Conservation (phyloP, 345 rosid genomes). For the Hypericum androsaemum region DNA sequence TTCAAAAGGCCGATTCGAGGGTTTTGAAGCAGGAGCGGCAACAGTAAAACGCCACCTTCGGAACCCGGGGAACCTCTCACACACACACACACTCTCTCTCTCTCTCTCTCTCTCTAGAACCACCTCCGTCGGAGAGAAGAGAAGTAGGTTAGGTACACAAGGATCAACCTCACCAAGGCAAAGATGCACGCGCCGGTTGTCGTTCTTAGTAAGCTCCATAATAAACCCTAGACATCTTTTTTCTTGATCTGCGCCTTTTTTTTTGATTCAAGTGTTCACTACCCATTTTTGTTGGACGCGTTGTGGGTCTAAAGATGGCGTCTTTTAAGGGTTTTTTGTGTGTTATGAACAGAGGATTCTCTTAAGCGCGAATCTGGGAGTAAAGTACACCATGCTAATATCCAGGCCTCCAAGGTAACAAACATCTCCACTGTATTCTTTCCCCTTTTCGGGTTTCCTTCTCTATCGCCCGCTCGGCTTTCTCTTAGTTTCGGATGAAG, state of each 20-base stretch:
- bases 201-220: conserved; percentile 56
- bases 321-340: background rate
- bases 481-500: too few relatives aligned
- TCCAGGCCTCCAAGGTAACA: conserved; percentile 73
- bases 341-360: conserved; percentile 65
- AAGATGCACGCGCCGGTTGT: conserved; percentile 72
- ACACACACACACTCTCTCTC: too few relatives aligned
- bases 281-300: background rate
- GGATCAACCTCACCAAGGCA: background rate
- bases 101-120: too few relatives aligned
- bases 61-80: too few relatives aligned
- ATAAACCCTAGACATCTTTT: background rate
- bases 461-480: background rate
- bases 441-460: background rate
- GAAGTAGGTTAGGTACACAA: too few relatives aligned
- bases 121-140: too few relatives aligned
- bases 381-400: conserved; percentile 87
- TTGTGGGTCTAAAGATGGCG: background rate
- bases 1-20: too few relatives aligned
- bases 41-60: too few relatives aligned
- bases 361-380: conserved; percentile 87
- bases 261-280: background rate
- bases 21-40: too few relatives aligned
- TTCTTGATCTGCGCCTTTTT: background rate
- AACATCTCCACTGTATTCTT: background rate